A percentile compares a stretch with the other conserved stretches of the same genome.
Conservation (phyloP, 2,329 filamentous ascomycete species). For the Mycosphaerella arachidis region DNA sequence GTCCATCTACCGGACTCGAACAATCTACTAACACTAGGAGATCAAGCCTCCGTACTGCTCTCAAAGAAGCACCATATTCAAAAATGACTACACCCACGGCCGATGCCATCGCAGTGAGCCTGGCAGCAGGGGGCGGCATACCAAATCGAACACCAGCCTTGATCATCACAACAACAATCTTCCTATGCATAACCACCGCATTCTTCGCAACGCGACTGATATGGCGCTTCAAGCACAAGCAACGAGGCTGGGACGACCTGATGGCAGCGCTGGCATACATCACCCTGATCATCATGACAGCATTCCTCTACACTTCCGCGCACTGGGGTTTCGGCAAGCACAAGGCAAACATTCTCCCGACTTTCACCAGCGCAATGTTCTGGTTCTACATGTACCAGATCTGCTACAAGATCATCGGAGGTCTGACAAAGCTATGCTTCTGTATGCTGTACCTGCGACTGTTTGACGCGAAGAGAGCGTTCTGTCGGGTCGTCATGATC, state of each 20-base stretch:
- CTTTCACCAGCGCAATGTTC: conserved; percentile 17
- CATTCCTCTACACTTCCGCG: conserved; percentile 18
- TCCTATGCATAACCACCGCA: conserved; percentile 18
- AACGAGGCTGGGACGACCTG: conserved; percentile 21
- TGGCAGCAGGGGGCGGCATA: neutral
- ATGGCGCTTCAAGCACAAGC: conserved; percentile 19
- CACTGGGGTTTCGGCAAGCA: conserved; percentile 28
- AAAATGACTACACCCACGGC: neutral
- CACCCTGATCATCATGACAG: conserved; percentile 17
- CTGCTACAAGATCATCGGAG: conserved; percentile 25
- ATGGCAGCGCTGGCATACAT: conserved; percentile 22
- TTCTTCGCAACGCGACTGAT: conserved; percentile 18
- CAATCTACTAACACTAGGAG: neutral
- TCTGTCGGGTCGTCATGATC: conserved; percentile 11
- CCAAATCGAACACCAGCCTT: conserved; percentile 17
- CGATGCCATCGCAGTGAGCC: neutral
- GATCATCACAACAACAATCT: conserved; percentile 19
- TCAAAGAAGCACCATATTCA: neutral
- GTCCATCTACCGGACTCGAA: neutral
- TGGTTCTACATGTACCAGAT: conserved; percentile 30
- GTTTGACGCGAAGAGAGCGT: conserved; percentile 15
- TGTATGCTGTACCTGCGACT: conserved; percentile 25
- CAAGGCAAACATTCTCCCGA: conserved; percentile 11
- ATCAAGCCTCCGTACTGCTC: neutral
- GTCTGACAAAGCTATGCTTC: conserved; percentile 27